Evolutionary conservation across 345 rosid species (phyloP).

Genomic region (Odontarrhena argentea): DNA sequence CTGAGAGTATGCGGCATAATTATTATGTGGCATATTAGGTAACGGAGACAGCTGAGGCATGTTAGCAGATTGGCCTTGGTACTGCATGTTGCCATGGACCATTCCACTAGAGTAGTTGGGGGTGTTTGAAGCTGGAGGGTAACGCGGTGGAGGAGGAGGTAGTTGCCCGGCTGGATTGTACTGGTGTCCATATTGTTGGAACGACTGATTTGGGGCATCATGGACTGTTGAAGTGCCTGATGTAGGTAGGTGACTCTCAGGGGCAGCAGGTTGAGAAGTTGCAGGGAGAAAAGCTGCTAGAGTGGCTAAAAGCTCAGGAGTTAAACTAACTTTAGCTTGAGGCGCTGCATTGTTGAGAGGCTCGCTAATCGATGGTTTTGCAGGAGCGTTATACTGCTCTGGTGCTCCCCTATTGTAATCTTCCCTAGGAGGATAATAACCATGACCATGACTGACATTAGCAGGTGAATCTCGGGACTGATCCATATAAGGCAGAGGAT

Average conservation of each 20-base stretch:
- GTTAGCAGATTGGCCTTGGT: slow-evolving; percentile 54
- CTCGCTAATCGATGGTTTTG: slow-evolving; percentile 50
- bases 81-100: slow-evolving; percentile 49
- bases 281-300: slow-evolving; percentile 71
- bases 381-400: slow-evolving; percentile 53
- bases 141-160: slow-evolving; percentile 47
- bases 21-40: slow-evolving; percentile 48
- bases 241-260: slow-evolving; percentile 53
- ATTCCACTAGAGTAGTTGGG: slow-evolving; percentile 50
- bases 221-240: slow-evolving; percentile 49
- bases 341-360: slow-evolving; percentile 34
- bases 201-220: slow-evolving; percentile 49
- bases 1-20: slow-evolving; percentile 41
- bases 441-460: slow-evolving; percentile 52
- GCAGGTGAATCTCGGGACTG: slow-evolving; percentile 45
- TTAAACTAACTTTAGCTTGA: slow-evolving; percentile 61
- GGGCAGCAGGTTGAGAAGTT: slow-evolving; percentile 51
- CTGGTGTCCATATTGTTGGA: slow-evolving; percentile 61
- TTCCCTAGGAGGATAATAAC: slow-evolving; percentile 48
- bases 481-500: slow-evolving; percentile 47
- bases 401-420: slow-evolving; percentile 53
- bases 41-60: slow-evolving; percentile 55
- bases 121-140: slow-evolving; percentile 49
- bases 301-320: slow-evolving; percentile 88
- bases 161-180: slow-evolving; percentile 52